A percentile compares a stretch with the other conserved stretches of the same genome.
Evolutionary conservation across 331 rosid genomes (phyloP).

Genomic region (Saraca asoca): DNA sequence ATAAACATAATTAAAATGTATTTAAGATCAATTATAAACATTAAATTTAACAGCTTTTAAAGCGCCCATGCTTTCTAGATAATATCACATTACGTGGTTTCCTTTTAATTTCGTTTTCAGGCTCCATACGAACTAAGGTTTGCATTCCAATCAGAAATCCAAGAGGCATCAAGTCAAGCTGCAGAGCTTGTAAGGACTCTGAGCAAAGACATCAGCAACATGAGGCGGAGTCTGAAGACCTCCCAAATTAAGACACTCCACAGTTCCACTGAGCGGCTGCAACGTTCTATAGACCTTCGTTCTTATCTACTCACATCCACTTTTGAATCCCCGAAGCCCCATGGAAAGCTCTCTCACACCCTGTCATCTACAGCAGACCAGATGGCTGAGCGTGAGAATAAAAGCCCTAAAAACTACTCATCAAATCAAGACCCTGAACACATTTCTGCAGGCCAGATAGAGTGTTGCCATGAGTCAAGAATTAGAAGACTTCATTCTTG

Average conservation of each 20-base stretch:
- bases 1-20: too few relatives aligned
- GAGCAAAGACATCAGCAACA: conserved; percentile 57
- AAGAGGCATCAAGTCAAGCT: conserved; percentile 58
- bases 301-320: conserved; percentile 53
- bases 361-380: conserved; percentile 33
- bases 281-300: conserved; percentile 57
- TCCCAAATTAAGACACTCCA: conserved; percentile 51
- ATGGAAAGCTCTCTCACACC: conserved; percentile 39
- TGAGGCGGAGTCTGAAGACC: conserved; percentile 46
- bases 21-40: too few relatives aligned
- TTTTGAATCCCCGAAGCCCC: conserved; percentile 39
- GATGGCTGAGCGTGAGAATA: conserved; percentile 24
- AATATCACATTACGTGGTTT: too few relatives aligned
- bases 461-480: conserved; percentile 49
- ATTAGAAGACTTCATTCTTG: conserved; percentile 66
- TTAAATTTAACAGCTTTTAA: too few relatives aligned
- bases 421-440: background rate
- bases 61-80: too few relatives aligned
- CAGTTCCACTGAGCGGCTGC: conserved; percentile 56
- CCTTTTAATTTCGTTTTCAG: conserved; percentile 33
- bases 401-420: conserved; percentile 27
- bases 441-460: conserved; percentile 13
- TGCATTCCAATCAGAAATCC: conserved; percentile 56
- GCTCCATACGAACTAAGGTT: conserved; percentile 65
- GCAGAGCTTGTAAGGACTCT: conserved; percentile 62